These are phyloP conservation scores for Suillus variegatus DNA, from an alignment of 768 basidiomycete species.

Conservation along the genomic window DNA sequence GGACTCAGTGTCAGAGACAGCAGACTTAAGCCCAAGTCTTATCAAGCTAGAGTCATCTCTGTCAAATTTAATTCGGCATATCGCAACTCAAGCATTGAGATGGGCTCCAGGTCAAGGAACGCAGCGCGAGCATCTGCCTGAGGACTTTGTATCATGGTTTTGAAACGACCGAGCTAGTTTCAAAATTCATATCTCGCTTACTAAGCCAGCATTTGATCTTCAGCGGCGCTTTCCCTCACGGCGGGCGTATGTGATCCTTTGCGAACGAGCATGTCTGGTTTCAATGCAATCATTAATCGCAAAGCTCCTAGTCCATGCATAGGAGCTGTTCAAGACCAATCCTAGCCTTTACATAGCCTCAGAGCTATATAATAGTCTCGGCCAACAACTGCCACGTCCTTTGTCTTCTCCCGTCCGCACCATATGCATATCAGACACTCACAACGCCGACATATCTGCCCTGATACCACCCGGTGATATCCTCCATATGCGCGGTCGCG, in stretches of 20 bases:
- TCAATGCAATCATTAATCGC: background rate
- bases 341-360: background rate
- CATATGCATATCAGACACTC: constrained; percentile 23
- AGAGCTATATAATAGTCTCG: background rate
- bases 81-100: too few relatives aligned
- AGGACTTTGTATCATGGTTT: too few relatives aligned
- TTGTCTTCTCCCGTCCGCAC: background rate
- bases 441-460: constrained; percentile 31
- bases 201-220: too few relatives aligned
- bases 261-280: background rate
- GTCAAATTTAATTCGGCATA: too few relatives aligned
- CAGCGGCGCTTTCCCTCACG: too few relatives aligned
- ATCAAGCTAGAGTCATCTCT: too few relatives aligned
- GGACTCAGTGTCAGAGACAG: too few relatives aligned
- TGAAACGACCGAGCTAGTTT: too few relatives aligned
- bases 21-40: too few relatives aligned
- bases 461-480: constrained; percentile 40
- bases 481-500: constrained; percentile 33
- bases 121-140: too few relatives aligned
- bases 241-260: background rate
- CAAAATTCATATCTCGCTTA: too few relatives aligned
- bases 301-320: background rate
- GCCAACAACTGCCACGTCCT: background rate
- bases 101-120: too few relatives aligned
- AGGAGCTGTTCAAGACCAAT: background rate